phyloP scores from a whole-genome alignment of 331 rosid genomes.

The Pyrus hybrid region DNA sequence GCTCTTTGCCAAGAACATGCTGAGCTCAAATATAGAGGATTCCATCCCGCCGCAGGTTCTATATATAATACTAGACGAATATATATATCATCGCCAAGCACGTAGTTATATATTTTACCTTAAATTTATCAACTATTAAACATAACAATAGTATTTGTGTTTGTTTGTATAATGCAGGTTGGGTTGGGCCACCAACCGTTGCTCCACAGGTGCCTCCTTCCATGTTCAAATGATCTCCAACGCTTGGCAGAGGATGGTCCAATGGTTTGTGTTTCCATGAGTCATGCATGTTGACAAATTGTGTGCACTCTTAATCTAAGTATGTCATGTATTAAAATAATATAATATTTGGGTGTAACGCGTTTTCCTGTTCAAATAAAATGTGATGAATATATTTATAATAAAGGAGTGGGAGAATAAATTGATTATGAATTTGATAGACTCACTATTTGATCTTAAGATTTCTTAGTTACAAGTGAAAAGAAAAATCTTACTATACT shows the following conservation, averaged over 20 bases:
- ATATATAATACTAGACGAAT: background rate
- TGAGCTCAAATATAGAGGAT: constrained; percentile 42
- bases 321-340: background rate
- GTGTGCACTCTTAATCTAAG: background rate
- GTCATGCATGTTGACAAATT: too few relatives aligned
- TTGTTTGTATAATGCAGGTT: constrained; percentile 15
- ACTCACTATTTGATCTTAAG: too few relatives aligned
- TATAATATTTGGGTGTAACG: background rate
- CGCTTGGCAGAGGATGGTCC: background rate
- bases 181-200: constrained; percentile 33
- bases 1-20: constrained; percentile 53
- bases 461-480: too few relatives aligned
- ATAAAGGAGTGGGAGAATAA: too few relatives aligned
- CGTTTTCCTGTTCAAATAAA: background rate
- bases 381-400: too few relatives aligned
- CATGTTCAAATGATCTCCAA: constrained; percentile 19
- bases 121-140: background rate
- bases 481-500: too few relatives aligned
- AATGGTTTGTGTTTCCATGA: background rate
- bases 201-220: constrained; percentile 27
- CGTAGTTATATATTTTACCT: background rate
- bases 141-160: background rate
- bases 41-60: constrained; percentile 30
- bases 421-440: too few relatives aligned
- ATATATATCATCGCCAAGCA: background rate